Percentiles rank a stretch among this genome's conserved stretches.
phyloP scores from a whole-genome alignment of 2,329 filamentous ascomycete genomes.

The Diaporthe citrichinensis region DNA sequence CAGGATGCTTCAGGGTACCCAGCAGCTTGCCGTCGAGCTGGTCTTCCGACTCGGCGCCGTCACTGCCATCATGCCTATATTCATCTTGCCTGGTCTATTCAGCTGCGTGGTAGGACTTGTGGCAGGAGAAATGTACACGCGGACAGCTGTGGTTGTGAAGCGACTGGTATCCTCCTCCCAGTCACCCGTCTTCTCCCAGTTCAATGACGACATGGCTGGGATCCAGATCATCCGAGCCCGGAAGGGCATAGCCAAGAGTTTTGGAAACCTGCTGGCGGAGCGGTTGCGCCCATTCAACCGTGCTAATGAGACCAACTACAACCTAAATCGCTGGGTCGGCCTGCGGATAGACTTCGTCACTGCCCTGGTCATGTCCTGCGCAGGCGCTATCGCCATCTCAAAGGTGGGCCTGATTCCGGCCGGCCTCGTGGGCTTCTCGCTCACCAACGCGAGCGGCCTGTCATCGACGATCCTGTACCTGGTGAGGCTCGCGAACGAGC shows the following conservation, averaged over 20 bases:
- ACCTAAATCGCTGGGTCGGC: constrained; percentile 71
- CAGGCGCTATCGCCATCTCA: constrained; percentile 66
- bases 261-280: constrained; percentile 64
- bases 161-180: constrained; percentile 57
- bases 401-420: constrained; percentile 62
- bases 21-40: constrained; percentile 57
- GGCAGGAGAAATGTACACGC: constrained; percentile 60
- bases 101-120: constrained; percentile 55
- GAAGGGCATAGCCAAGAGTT: constrained; percentile 61
- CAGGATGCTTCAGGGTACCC: constrained; percentile 58
- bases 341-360: constrained; percentile 69
- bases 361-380: constrained; percentile 64
- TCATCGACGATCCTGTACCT: constrained; percentile 66
- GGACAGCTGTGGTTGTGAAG: constrained; percentile 59
- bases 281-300: constrained; percentile 63
- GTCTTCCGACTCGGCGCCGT: constrained; percentile 55
- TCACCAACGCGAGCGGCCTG: constrained; percentile 68
- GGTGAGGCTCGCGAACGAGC: constrained; percentile 68
- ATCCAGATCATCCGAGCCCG: constrained; percentile 61
- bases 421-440: constrained; percentile 69
- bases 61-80: constrained; percentile 59
- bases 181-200: constrained; percentile 70
- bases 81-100: constrained; percentile 57
- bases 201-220: constrained; percentile 55
- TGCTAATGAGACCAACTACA: constrained; percentile 64